These are phyloP conservation scores for Tetrapisispora nanseiensis DNA, from an alignment of 805 yeast species.

Conservation along the genomic window DNA sequence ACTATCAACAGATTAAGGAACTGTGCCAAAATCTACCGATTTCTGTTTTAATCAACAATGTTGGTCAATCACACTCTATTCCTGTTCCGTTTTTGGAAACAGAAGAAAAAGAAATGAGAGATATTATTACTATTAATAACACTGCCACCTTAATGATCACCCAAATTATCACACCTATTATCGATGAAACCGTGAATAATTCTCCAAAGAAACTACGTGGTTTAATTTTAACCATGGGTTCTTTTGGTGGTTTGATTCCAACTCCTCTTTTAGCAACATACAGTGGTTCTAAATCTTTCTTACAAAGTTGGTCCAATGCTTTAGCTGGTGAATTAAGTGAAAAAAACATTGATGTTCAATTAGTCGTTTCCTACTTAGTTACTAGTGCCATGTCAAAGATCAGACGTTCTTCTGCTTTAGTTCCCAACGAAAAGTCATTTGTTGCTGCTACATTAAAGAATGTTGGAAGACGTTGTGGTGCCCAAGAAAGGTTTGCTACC, in stretches of 20 bases:
- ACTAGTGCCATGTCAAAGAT: slow-evolving; percentile 95
- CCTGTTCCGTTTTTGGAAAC: slow-evolving; percentile 92
- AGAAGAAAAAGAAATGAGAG: slow-evolving; percentile 56
- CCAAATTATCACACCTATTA: slow-evolving; percentile 64
- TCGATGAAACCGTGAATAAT: slow-evolving; percentile 42
- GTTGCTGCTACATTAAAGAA: slow-evolving; percentile 60
- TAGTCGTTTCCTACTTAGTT: slow-evolving; percentile 79
- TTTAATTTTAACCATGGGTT: slow-evolving; percentile 87
- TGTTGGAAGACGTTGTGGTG: slow-evolving; percentile 82
- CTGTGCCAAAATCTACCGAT: slow-evolving; percentile 46
- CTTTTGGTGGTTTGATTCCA: slow-evolving; percentile 90
- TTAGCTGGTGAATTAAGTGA: slow-evolving; percentile 73
- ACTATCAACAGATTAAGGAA: slow-evolving; percentile 44
- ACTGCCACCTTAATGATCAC: slow-evolving; percentile 78
- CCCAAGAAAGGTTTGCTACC: slow-evolving; percentile 82
- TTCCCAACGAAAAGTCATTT: slow-evolving; percentile 76
- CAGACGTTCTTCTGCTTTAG: slow-evolving; percentile 58
- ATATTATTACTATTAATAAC: slow-evolving; percentile 79
- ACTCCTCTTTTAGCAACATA: slow-evolving; percentile 88
- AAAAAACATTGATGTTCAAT: slow-evolving; percentile 71
- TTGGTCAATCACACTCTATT: slow-evolving; percentile 88
- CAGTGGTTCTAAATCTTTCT: slow-evolving; percentile 91
- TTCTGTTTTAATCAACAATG: slow-evolving; percentile 78
- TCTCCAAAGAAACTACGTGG: slow-evolving; percentile 41
- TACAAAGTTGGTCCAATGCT: slow-evolving; percentile 87